Base-by-base conservation (phyloP, 2,329 filamentous ascomycete species). In the Ascochyta koolunga region DNA sequence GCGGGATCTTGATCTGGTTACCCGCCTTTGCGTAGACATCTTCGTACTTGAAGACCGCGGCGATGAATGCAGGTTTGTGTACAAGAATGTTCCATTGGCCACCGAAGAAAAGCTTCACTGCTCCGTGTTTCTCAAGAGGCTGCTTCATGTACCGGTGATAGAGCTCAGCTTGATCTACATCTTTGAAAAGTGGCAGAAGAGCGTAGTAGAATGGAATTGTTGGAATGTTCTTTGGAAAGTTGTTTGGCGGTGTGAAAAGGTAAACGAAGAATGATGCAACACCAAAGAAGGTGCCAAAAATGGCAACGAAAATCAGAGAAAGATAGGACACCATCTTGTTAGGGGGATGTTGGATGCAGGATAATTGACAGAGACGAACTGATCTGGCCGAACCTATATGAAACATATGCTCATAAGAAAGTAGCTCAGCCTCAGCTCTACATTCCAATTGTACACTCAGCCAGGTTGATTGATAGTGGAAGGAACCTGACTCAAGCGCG, bases 51-150 rank as follows among this genome's bases (percentile, higher is more conserved):
- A 74, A 68, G 5, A 74, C 65, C 38, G 80, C 76, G 3, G 73
- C 71, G 3, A 83, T 57, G 51, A 77, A 79, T 0, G 72, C 61
- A 1, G 80, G 79, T 4, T 73, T 74, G 40, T 76, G 76, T 0
- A 81, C 76, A 10, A 82, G 66, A 3, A 82, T 68, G 40, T 79
- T 81, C 80, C 80, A 82, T 35, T 73, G 74, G 0, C 77, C 78
- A 1, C 75, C 79, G 29, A 81, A 81, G 68, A 79, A 82, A 24
- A 82, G 67, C 50, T 80, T 77, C 16, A 81, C 80, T 1, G 79
- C 80, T 4, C 80, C 76, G 39, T 76, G 71, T n/a, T 65, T 66
- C 9, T 66, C 65, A 5, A 78, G 62, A 2, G 76, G 76, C 46
- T 67, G 60, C 32, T 76, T 69, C 37, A 80, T 70, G 59, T 79